Evolutionary conservation across 23 red algal species (phyloP), one percentile per base, ranked within the genome.

Genomic region (Gracilaria gracilis): DNA sequence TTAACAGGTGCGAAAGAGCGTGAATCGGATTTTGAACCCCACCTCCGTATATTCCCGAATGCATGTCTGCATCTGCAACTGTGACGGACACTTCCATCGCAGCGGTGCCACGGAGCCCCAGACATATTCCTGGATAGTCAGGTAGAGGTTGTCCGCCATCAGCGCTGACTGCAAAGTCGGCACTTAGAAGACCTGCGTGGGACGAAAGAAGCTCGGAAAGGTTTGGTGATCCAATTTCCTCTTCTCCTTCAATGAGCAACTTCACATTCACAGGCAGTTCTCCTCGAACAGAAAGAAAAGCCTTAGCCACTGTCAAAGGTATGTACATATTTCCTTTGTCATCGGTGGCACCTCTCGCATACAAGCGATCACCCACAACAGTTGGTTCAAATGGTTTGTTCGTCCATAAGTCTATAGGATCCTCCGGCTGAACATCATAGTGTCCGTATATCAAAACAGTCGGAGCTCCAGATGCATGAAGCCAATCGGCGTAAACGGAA

Each of bases 401-500:
- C 48, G 80, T 88, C 96, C 96, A 98, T 51, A 89, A 51, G 38
- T 95, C 88, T 16, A 84, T 50, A 2, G 95, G 88, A 67, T 91
- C 88, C 35, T 83, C 96, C 29, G 96, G 96, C 80, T 98, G 96
- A 38, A 98, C 96, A 73, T 98, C 96, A 62, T 90, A 98, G 67
- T 98, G 96, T 28, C 88, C 96, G 73, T 96, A 96, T 29, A 98
- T 82, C 15, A 95, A 55, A 14, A 93, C 29, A 24, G 82, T 92
- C 29, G 84, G 92, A 15, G 82, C 84, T 14, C 25, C 58, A 29
- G 82, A 51, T 15, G 74, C 92, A 81, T 81, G 61, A 33, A 94
- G 72, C 82, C 82, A 94, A 24, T 94, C 83, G 70, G 54, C 92
- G 29, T 96, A 96, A 62, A 96, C 95, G 39, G 85, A 59, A 16